These are phyloP conservation scores for Epichloe bromicola DNA, from an alignment of 2,329 filamentous ascomycete species.

Conservation along the genomic window DNA sequence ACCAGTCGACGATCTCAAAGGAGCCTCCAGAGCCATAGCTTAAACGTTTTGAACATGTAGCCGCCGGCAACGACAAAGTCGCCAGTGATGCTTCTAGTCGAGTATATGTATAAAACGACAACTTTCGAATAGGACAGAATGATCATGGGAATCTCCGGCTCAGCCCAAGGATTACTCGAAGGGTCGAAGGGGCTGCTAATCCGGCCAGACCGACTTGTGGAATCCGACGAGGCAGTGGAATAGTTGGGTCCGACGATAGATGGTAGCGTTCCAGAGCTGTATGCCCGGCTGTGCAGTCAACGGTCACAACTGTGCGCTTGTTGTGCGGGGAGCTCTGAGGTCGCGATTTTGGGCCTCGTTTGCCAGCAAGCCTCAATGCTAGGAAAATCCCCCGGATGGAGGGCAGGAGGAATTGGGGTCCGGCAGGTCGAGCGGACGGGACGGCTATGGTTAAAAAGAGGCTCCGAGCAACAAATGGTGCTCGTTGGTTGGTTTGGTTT, in stretches of 20 bases:
- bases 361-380: constrained; percentile 13
- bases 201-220: not conserved
- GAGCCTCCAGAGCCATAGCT: constrained; percentile 33
- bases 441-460: constrained; percentile 17
- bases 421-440: constrained; percentile 16
- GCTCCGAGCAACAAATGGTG: constrained; percentile 13
- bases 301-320: constrained; percentile 1
- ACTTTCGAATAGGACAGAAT: not conserved
- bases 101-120: not conserved
- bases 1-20: constrained; percentile 48
- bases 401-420: constrained; percentile 6
- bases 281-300: constrained; percentile 2
- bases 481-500: constrained; percentile 1
- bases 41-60: not conserved
- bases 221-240: not conserved
- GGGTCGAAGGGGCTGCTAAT: not conserved
- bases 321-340: constrained; percentile 8
- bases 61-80: constrained; percentile 1
- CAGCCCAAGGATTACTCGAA: constrained; percentile 6
- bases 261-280: not conserved
- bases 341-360: constrained; percentile 10
- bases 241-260: constrained; percentile 1
- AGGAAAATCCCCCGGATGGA: constrained; percentile 9
- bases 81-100: not conserved
- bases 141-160: constrained; percentile 10